These are phyloP conservation scores for Eremochloa ophiuroides DNA, from an alignment of 176 grass and related monocot species.

Conservation along the genomic window DNA sequence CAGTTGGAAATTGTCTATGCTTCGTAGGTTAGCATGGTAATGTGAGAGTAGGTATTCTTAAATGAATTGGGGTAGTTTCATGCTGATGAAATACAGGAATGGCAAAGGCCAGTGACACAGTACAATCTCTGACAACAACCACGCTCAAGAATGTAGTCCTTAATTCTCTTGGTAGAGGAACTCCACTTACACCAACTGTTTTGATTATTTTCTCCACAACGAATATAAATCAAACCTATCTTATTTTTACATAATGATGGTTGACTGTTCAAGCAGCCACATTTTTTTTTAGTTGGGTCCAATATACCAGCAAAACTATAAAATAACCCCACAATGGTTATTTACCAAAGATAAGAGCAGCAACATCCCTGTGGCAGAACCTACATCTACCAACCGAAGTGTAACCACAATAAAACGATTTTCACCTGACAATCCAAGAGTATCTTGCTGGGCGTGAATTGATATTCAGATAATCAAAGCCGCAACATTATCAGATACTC, in stretches of 20 bases:
- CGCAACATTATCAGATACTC: conserved; percentile 20
- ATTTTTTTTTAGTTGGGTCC: neutral
- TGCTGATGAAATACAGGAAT: neutral
- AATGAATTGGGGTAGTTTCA: neutral
- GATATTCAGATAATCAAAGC: conserved; percentile 7
- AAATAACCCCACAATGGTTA: neutral
- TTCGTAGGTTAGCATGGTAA: conserved; percentile 6
- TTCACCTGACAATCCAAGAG: neutral
- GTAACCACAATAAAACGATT: neutral
- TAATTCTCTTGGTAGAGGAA: neutral
- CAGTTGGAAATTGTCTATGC: neutral
- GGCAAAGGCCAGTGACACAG: neutral
- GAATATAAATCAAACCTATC: neutral
- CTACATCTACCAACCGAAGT: neutral
- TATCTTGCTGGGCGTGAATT: neutral
- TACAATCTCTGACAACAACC: neutral
- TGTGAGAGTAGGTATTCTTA: neutral
- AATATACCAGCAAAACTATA: conserved; percentile 1
- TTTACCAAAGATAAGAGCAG: neutral
- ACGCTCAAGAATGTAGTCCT: neutral
- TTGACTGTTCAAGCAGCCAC: neutral
- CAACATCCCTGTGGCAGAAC: neutral
- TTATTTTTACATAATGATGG: neutral
- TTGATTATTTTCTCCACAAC: neutral
- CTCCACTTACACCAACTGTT: neutral